Evolutionary conservation across 192 early-diverging fungal genomes (phyloP).

Genomic region (Coemansia sp.): DNA sequence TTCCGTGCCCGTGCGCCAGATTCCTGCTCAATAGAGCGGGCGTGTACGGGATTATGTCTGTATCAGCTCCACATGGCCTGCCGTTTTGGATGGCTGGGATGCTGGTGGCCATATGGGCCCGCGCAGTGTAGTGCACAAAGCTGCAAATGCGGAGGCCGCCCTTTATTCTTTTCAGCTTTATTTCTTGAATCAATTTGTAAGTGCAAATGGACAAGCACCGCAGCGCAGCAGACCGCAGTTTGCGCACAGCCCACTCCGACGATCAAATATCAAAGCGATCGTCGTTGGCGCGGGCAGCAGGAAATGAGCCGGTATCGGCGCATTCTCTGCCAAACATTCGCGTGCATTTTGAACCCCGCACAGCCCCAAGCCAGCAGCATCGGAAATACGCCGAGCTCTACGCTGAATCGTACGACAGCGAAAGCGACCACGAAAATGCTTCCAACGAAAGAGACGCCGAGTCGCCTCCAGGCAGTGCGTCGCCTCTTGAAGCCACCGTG

Average conservation of each 20-base stretch:
- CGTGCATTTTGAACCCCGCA: conserved; percentile 2
- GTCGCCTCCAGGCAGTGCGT: neutral
- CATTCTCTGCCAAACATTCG: conserved; percentile 20
- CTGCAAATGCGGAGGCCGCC: too few relatives aligned
- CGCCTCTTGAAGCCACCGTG: conserved; percentile 15
- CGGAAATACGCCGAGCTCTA: conserved; percentile 17
- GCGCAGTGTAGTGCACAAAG: too few relatives aligned
- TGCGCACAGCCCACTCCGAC: neutral
- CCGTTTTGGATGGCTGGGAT: neutral
- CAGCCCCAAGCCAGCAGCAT: neutral
- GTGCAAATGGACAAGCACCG: too few relatives aligned
- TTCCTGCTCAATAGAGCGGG: conserved; percentile 8
- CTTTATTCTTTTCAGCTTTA: too few relatives aligned
- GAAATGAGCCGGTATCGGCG: neutral
- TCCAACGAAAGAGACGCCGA: neutral
- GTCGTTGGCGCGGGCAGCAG: neutral
- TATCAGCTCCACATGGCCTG: neutral
- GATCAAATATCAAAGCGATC: neutral
- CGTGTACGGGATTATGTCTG: neutral
- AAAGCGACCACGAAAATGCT: conserved; percentile 6
- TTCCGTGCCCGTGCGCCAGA: conserved; percentile 44
- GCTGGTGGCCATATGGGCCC: too few relatives aligned
- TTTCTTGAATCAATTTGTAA: too few relatives aligned
- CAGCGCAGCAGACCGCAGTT: neutral
- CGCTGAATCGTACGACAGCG: conserved; percentile 29